Evolutionary conservation across 2,329 filamentous ascomycete genomes (phyloP).

Genomic region (Colletotrichum trifolii): DNA sequence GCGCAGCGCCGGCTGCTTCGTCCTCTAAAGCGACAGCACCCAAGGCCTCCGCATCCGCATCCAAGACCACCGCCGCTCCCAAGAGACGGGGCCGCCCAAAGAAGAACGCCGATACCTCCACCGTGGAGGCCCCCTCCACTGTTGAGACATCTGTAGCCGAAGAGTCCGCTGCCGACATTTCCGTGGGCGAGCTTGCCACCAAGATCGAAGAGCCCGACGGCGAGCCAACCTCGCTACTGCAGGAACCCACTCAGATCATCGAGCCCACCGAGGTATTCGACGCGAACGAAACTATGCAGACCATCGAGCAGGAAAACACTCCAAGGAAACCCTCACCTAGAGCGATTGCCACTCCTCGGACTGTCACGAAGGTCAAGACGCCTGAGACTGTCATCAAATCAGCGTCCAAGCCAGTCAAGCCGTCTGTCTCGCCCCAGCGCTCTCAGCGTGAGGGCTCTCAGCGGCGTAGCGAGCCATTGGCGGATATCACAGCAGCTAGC

Average conservation of each 20-base stretch:
- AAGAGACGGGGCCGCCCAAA: slow-evolving; percentile 52
- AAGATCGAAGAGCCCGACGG: slow-evolving; percentile 4
- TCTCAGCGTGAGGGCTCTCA: slow-evolving; percentile 62
- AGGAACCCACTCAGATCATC: slow-evolving; percentile 13
- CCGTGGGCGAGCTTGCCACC: background rate
- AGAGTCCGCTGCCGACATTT: background rate
- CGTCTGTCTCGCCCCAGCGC: slow-evolving; percentile 67
- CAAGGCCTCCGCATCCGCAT: slow-evolving; percentile 47
- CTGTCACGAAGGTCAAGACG: slow-evolving; percentile 50
- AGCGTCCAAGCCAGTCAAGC: slow-evolving; percentile 58
- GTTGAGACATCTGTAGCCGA: background rate
- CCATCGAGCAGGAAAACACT: slow-evolving; percentile 44
- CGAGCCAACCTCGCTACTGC: background rate
- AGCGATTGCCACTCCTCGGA: slow-evolving; percentile 64
- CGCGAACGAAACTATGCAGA: slow-evolving; percentile 46
- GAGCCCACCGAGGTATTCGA: slow-evolving; percentile 52
- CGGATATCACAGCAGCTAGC: slow-evolving; percentile 77
- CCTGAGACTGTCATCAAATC: slow-evolving; percentile 44
- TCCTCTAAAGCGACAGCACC: slow-evolving; percentile 43
- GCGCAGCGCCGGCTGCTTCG: slow-evolving; percentile 58
- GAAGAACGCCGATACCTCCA: slow-evolving; percentile 53
- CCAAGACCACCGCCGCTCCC: slow-evolving; percentile 39
- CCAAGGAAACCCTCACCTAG: slow-evolving; percentile 64
- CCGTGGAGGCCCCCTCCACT: background rate
- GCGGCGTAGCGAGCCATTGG: slow-evolving; percentile 67